Percentiles rank a stretch among this genome's conserved stretches.
Conservation (phyloP, 805 yeast genomes). For the Zygoascus bituminiphila region DNA sequence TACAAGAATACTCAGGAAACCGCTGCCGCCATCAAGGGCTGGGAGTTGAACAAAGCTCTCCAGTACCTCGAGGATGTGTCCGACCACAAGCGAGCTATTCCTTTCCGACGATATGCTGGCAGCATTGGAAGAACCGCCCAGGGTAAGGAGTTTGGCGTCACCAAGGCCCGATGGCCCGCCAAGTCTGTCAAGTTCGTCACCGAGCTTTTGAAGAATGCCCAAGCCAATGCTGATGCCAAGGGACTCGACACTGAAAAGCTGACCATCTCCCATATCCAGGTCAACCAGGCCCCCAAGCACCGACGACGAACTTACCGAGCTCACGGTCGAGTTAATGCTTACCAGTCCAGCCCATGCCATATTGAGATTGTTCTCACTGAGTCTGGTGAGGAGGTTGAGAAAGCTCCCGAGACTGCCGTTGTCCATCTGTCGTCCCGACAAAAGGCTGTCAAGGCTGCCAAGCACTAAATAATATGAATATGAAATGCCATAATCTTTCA, state of each 20-base stretch:
- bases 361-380: constrained; percentile 95
- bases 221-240: constrained; percentile 98
- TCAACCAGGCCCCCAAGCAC: constrained; percentile 99
- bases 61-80: constrained; percentile 90
- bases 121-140: constrained; percentile 99
- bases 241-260: constrained; percentile 94
- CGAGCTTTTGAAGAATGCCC: constrained; percentile 94
- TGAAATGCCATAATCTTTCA: constrained; percentile 1
- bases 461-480: constrained; percentile 2
- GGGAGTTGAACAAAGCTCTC: constrained; percentile 95
- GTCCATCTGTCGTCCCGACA: constrained; percentile 84
- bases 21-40: constrained; percentile 96
- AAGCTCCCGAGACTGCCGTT: constrained; percentile 64
- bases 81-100: constrained; percentile 98
- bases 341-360: constrained; percentile 98
- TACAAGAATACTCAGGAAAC: constrained; percentile 99
- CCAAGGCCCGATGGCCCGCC: constrained; percentile 99
- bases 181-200: constrained; percentile 94
- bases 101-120: constrained; percentile 96
- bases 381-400: constrained; percentile 87
- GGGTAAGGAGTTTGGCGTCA: constrained; percentile 99
- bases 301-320: constrained; percentile 99
- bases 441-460: constrained; percentile 78
- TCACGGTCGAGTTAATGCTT: constrained; percentile 99
- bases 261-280: constrained; percentile 97